Evolutionary conservation across 352 stramenopile genomes (phyloP).

Genomic region (Saprolegnia parasitica): DNA sequence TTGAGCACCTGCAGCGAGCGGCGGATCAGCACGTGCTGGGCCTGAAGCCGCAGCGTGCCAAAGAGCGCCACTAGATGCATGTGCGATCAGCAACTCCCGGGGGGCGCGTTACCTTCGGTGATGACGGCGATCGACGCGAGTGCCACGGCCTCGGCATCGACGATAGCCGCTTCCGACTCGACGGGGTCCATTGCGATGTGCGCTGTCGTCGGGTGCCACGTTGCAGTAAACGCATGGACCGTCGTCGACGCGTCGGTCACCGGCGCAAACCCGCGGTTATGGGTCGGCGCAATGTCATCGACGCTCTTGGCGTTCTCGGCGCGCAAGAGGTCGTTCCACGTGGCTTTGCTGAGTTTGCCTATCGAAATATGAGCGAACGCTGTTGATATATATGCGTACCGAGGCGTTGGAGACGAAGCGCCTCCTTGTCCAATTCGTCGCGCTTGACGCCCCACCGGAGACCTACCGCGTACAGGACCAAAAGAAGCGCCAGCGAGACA

Average conservation of each 20-base stretch:
- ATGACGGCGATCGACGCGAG: neutral
- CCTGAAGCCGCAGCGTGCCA: slow-evolving; percentile 20
- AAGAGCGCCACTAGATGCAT: slow-evolving; percentile 23
- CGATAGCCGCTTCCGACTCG: neutral
- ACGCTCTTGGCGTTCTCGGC: slow-evolving; percentile 2
- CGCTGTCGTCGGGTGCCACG: slow-evolving; percentile 10
- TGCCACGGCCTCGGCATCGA: slow-evolving; percentile 1
- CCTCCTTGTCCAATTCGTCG: slow-evolving; percentile 42
- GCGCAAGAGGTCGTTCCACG: slow-evolving; percentile 25
- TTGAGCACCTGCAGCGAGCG: slow-evolving; percentile 20
- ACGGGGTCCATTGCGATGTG: neutral
- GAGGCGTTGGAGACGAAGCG: slow-evolving; percentile 17
- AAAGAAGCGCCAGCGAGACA: slow-evolving; percentile 39
- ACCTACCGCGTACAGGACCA: slow-evolving; percentile 38
- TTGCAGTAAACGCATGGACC: slow-evolving; percentile 17
- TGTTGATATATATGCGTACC: neutral
- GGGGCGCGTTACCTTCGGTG: slow-evolving; percentile 8
- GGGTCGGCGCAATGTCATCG: slow-evolving; percentile 1
- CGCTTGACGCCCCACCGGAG: slow-evolving; percentile 37
- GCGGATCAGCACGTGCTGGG: slow-evolving; percentile 18
- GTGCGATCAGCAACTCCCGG: no score
- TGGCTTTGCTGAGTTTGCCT: slow-evolving; percentile 26
- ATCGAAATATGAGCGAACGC: neutral
- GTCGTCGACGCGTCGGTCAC: slow-evolving; percentile 2
- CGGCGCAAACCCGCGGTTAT: neutral